Percentiles rank a stretch among this genome's conserved stretches.
These are phyloP conservation scores for Prunus persica DNA, from an alignment of 306 rosid genomes.

Conservation along the genomic window DNA sequence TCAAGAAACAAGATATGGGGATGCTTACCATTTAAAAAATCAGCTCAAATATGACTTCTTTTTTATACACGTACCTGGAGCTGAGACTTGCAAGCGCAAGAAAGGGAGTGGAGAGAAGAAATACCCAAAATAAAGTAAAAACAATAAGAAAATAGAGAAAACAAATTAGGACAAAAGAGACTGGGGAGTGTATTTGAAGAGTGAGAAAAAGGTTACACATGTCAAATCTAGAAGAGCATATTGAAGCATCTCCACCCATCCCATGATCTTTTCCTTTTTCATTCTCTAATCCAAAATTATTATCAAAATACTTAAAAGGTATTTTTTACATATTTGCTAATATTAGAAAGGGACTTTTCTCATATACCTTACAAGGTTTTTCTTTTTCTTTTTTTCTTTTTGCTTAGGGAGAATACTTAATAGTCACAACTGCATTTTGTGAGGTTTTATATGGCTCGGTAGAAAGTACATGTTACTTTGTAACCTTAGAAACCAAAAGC, in stretches of 20 bases:
- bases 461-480: too few relatives aligned
- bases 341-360: neutral
- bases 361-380: too few relatives aligned
- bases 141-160: conserved; percentile 1
- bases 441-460: too few relatives aligned
- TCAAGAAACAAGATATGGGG: conserved; percentile 27
- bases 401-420: too few relatives aligned
- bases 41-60: conserved; percentile 30
- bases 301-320: neutral
- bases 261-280: conserved; percentile 29
- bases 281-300: conserved; percentile 34
- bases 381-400: too few relatives aligned
- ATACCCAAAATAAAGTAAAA: neutral
- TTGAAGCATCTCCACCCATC: conserved; percentile 65
- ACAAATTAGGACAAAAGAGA: neutral
- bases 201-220: conserved; percentile 41
- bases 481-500: too few relatives aligned
- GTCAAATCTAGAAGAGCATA: conserved; percentile 49
- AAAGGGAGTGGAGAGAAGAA: conserved; percentile 29
- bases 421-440: too few relatives aligned
- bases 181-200: conserved; percentile 6
- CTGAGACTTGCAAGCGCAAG: conserved; percentile 29
- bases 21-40: conserved; percentile 28
- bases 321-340: neutral
- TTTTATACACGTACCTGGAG: conserved; percentile 21